Evolutionary conservation across 129 eudicot species (phyloP), one percentile per base, ranked within the genome.

Genomic region (Rutidosis leptorrhynchoides): DNA sequence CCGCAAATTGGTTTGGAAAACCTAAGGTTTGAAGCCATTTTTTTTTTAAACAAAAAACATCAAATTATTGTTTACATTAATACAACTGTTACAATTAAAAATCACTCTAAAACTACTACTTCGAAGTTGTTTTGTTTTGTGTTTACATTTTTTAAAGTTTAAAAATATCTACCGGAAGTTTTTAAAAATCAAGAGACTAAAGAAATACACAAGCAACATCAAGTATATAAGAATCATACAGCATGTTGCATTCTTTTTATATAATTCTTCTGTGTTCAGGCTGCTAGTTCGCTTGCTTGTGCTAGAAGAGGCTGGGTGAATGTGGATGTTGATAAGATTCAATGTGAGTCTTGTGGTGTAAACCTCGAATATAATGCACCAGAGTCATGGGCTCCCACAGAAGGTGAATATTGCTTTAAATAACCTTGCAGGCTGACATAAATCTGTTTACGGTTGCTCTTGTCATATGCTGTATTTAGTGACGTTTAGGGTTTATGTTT

Each of bases 261-360:
- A 8, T 25, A 40, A 12, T 7, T 75, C 23, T 54, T 3, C n/a
- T 49, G n/a, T 16, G 0, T 72, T 43, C 64, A 72, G 77, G 64
- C 70, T 63, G 77, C 77, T 72, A 72, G 77, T 37, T 62, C 77
- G 9, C 77, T 93, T 66, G 84, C 96, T 27, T 93, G 99, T 83
- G 96, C 99, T 48, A 85, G 95, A 55, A 83, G 89, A 75, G 99
- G 99, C 62, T 93, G 99, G 99, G 93, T 93, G 72, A 93, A 86
- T 84, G 77, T 86, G 72, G 86, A 79, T 68, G 77, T 89, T 82
- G 95, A 89, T 77, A 79, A 70, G 68, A 83, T 93, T 75, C 93
- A 79, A 62, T 93, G 99, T 3, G 99, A 93, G 76, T 79, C 99
- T 67, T 92, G 98, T 79, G 86, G 96, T 67, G 87, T 95, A 61